Base-by-base conservation (phyloP, 768 basidiomycete species). In the Russula abietina region DNA sequence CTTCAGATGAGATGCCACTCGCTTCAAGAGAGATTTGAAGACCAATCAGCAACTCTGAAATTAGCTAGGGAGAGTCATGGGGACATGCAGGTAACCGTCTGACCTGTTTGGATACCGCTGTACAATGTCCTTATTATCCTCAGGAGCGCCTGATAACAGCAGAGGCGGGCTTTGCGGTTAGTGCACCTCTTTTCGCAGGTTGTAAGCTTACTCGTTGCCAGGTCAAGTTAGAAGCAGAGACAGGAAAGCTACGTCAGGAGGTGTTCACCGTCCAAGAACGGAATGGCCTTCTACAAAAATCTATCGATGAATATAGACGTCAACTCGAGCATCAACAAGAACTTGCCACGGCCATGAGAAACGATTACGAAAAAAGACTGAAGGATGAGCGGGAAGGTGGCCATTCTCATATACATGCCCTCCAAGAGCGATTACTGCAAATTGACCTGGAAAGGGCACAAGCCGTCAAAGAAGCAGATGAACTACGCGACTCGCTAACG, bases 11-110 rank as follows among this genome's bases (percentile, higher is more conserved):
- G 55, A 36, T 66, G 32, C 24, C 66, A 83, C 79, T 71, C 77
- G 41, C 73, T 85, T 17, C 81, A 86, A 68, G 84, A 87, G 58
- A 79, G 84, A 28, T 82, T 81, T 57, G 85, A 87, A 14, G 79
- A 83, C 17, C 84, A 86, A 65, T 70, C 77, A 1, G 73, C 81
- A 7, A 81, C 82, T 1, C 71, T 85, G 52, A 76, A 78, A 28
- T 71, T 85, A 26, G 78, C 81, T 8, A 83, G 82, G 67, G 84
- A 87, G 62, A 75, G 80, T 6, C 71, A 78, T 22, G 81, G 77
- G 2, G 82, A 86, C 67, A 65, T 81, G 14, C 83, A 82, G 71
- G 81, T 79, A 68, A 32, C 51, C 51, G n/a, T 53, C 54, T 3
- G 17, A 10, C 41, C 19, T 49, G 19, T 32, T 30, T 51, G 60